Evolutionary conservation across 140 eudicot genomes (phyloP).

Genomic region (Senecio squalidus): DNA sequence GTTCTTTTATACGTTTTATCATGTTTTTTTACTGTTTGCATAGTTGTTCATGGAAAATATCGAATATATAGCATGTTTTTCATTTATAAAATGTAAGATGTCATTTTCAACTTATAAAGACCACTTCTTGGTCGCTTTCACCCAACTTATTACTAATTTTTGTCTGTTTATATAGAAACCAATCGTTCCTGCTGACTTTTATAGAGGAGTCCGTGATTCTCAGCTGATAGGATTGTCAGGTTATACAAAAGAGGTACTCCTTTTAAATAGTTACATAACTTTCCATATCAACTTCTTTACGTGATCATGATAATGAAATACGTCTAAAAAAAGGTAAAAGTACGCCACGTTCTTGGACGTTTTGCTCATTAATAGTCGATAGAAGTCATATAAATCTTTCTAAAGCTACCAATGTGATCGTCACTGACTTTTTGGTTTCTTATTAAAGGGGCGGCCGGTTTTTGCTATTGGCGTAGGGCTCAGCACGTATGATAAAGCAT

Average conservation of each 20-base stretch:
- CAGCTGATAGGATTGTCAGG: constrained; percentile 93
- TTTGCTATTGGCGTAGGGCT: constrained; percentile 92
- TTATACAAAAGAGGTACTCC: constrained; percentile 78
- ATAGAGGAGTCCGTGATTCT: constrained; percentile 83
- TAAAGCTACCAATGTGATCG: background rate
- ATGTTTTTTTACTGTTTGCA: constrained; percentile 5
- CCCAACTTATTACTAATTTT: constrained; percentile 8
- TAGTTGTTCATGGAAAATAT: background rate
- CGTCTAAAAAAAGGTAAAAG: background rate
- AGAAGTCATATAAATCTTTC: background rate
- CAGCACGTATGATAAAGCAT: constrained; percentile 94
- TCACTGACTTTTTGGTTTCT: background rate
- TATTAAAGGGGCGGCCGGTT: constrained; percentile 83
- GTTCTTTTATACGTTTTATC: background rate
- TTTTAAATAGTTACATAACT: background rate
- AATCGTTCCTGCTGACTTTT: constrained; percentile 64
- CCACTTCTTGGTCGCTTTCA: constrained; percentile 1
- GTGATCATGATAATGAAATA: background rate
- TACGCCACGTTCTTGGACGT: background rate
- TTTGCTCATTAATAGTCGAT: background rate
- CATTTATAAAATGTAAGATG: background rate
- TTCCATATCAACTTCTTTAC: too few relatives aligned
- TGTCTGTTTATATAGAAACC: constrained; percentile 61
- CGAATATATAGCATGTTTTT: constrained; percentile 2
- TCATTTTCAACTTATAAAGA: background rate